These are phyloP conservation scores for Ophiostoma populinum DNA, from an alignment of 2,329 filamentous ascomycete species.

Conservation along the genomic window DNA sequence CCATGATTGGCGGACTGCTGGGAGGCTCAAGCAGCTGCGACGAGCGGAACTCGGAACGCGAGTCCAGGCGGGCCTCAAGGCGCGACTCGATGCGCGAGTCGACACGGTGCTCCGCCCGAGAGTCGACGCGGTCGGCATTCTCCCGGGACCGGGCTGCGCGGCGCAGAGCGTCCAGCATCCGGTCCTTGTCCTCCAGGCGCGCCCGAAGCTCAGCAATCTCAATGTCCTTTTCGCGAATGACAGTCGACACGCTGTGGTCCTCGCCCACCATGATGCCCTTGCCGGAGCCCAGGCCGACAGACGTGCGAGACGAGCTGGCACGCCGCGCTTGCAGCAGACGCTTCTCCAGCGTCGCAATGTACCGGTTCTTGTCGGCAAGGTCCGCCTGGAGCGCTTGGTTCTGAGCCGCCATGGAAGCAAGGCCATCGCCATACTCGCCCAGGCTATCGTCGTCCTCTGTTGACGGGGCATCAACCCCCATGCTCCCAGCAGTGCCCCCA, in stretches of 20 bases:
- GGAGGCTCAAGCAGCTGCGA: constrained; percentile 19
- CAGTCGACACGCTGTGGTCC: constrained; percentile 53
- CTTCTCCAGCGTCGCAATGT: constrained; percentile 87
- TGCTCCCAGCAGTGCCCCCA: constrained; percentile 13
- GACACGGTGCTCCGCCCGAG: constrained; percentile 5
- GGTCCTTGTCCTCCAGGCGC: constrained; percentile 82
- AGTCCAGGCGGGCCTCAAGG: constrained; percentile 17
- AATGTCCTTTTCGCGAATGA: constrained; percentile 74
- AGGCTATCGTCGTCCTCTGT: constrained; percentile 51
- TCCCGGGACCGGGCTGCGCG: constrained; percentile 76
- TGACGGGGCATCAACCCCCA: constrained; percentile 19
- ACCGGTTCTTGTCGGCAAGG: constrained; percentile 88
- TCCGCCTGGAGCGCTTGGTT: constrained; percentile 89
- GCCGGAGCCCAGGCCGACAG: constrained; percentile 45
- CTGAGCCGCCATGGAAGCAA: constrained; percentile 66
- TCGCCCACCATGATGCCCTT: constrained; percentile 57
- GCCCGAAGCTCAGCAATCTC: constrained; percentile 86
- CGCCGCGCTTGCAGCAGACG: constrained; percentile 76
- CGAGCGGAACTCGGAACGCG: constrained; percentile 16
- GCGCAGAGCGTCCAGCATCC: constrained; percentile 76
- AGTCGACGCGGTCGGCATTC: constrained; percentile 44
- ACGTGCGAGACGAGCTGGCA: constrained; percentile 77
- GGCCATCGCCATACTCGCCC: constrained; percentile 75
- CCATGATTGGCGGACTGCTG: constrained; percentile 14
- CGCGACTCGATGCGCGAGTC: constrained; percentile 8